phyloP scores from a whole-genome alignment of 148 eudicot genomes.

The Talinum fruticosum region DNA sequence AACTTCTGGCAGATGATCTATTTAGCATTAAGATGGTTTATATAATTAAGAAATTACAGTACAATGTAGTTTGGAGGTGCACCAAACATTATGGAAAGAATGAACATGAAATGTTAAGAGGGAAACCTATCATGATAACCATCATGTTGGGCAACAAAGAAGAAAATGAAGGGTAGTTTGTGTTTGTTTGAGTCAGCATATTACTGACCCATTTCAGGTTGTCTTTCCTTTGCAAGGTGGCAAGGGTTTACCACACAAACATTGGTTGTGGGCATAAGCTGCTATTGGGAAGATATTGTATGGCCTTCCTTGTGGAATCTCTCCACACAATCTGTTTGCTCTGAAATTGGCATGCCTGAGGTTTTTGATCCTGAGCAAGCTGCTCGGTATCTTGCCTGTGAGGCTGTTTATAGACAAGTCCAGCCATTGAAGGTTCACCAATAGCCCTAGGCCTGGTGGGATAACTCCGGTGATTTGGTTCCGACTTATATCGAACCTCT shows the following conservation, averaged over 20 bases:
- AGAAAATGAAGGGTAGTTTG: not conserved
- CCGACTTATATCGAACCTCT: slow-evolving; percentile 53
- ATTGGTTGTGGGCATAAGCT: slow-evolving; percentile 57
- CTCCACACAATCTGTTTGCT: slow-evolving; percentile 68
- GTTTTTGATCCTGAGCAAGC: slow-evolving; percentile 45
- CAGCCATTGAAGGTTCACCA: slow-evolving; percentile 65
- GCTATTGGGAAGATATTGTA: slow-evolving; percentile 37
- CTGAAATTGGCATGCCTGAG: slow-evolving; percentile 66
- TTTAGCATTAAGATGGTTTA: not conserved
- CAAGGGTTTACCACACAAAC: slow-evolving; percentile 60
- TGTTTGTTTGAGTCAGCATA: slow-evolving; percentile 23
- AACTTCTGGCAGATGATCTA: not conserved
- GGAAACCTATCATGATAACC: slow-evolving; percentile 20
- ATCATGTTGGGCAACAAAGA: not conserved
- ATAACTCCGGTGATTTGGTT: slow-evolving; percentile 64
- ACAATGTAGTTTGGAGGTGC: slow-evolving; percentile 28
- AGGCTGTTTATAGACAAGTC: slow-evolving; percentile 68
- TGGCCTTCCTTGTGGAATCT: slow-evolving; percentile 70
- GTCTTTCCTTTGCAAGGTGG: slow-evolving; percentile 45
- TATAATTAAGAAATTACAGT: slow-evolving; percentile 9
- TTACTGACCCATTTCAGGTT: slow-evolving; percentile 26
- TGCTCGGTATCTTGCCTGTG: slow-evolving; percentile 54
- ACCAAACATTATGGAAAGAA: slow-evolving; percentile 26
- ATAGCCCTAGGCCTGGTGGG: slow-evolving; percentile 54
- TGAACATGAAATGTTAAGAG: slow-evolving; percentile 13